Evolutionary conservation across 768 basidiomycete genomes (phyloP), one percentile per base, ranked within the genome.

Genomic region (Clavaria fumosa): DNA sequence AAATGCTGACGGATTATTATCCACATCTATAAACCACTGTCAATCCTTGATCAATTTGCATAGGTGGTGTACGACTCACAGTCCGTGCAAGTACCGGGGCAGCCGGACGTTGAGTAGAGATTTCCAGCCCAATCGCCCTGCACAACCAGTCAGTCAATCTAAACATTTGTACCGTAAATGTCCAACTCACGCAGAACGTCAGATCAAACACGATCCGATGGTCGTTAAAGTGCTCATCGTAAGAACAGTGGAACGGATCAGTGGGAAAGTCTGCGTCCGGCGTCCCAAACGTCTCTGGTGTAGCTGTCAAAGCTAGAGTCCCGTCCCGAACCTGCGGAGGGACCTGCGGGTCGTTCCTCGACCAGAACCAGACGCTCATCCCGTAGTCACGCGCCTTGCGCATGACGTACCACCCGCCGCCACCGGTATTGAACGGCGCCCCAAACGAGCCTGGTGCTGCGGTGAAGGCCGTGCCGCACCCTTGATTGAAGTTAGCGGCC

Each of bases 401-500:
- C 61, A 75, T 59, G 34, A 60, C 74, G 50, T 65, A 80, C 60
- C 59, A 75, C 0, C 79, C 80, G 18, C 79, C 80, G 19, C 67
- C 64, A 9, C 51, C 53, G 9, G 23, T 19, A 48, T 77, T 76
- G 55, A 76, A 72, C 10, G 42, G 48, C 21, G 47, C 4, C 17
- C 72, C 72, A 46, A 65, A 72, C 9, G 68, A 67, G 10, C 14
- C 21, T n/a, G n/a, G n/a, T 7, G 40, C 47, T 36, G 64, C 60
- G 22, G 54, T 52, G 46, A 67, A 64, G 2, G 52, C 46, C 15
- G 69, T 69, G 27, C 75, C 73, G 47, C 78, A 81, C 9, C 78
- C 78, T 48, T 64, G 59, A 47, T 79, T 81, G 47, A 45, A 63
- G 48, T 73, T 70, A 10, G 58, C 59, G 7, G 49, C 39, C 5